Evolutionary conservation across 2,329 filamentous ascomycete genomes (phyloP).

Genomic region (Pseudocercospora musae): DNA sequence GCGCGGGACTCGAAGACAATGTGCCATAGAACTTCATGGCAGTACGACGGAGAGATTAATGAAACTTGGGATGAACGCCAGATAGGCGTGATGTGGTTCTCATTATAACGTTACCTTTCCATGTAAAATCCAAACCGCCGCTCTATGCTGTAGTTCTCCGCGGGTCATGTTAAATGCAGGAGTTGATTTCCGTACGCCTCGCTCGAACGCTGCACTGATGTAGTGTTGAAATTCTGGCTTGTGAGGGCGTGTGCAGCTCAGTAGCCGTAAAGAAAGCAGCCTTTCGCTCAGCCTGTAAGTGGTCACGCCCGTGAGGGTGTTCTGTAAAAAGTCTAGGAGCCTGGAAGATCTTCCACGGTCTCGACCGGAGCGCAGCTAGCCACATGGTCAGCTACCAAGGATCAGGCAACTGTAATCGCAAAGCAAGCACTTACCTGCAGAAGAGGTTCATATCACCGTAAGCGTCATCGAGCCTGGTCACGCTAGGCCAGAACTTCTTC

Average conservation of each 20-base stretch:
- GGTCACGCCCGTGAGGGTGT: not conserved
- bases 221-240: conserved; percentile 18
- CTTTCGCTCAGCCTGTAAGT: not conserved
- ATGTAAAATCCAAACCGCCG: not conserved
- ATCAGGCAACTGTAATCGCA: not conserved
- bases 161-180: conserved; percentile 7
- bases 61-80: not conserved
- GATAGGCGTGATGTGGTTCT: not conserved
- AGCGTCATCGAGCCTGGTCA: conserved; percentile 81
- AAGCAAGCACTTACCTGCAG: conserved; percentile 59
- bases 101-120: not conserved
- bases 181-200: conserved; percentile 18
- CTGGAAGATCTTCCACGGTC: conserved; percentile 38
- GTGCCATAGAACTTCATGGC: not conserved
- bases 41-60: not conserved
- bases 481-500: conserved; percentile 97
- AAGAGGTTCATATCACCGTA: conserved; percentile 92
- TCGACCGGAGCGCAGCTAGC: conserved; percentile 72
- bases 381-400: not conserved
- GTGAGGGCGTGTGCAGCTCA: not conserved
- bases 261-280: not conserved
- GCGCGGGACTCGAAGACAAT: not conserved
- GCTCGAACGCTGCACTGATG: conserved; percentile 26
- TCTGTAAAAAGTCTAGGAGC: conserved; percentile 2
- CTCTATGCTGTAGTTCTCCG: conserved; percentile 6